These are phyloP conservation scores for Saccharomycopsis synnaedendra DNA, from an alignment of 805 yeast species.

Conservation along the genomic window DNA sequence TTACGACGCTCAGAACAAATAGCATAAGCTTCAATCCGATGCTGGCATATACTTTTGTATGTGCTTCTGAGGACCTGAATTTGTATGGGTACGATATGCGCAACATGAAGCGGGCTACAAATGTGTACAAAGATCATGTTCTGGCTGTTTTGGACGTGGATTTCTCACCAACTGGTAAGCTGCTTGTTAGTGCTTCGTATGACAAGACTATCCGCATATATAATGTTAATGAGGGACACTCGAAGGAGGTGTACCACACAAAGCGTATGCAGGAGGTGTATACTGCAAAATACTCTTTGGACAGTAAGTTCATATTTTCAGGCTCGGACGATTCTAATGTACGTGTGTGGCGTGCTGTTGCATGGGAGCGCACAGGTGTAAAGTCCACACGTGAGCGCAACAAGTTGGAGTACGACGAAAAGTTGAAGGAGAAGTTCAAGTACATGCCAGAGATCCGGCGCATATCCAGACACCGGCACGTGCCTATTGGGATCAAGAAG, in stretches of 20 bases:
- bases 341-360: constrained; percentile 83
- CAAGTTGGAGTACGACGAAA: constrained; percentile 82
- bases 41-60: constrained; percentile 90
- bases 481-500: constrained; percentile 78
- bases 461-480: constrained; percentile 84
- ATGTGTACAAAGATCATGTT: constrained; percentile 90
- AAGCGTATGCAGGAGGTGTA: constrained; percentile 96
- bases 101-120: constrained; percentile 67
- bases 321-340: constrained; percentile 97
- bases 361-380: constrained; percentile 74
- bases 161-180: constrained; percentile 95
- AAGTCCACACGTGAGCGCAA: constrained; percentile 71
- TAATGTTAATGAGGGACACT: constrained; percentile 72
- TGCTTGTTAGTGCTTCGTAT: constrained; percentile 88
- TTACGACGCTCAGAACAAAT: constrained; percentile 73
- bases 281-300: constrained; percentile 77
- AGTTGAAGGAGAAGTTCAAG: constrained; percentile 84
- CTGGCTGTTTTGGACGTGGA: constrained; percentile 93
- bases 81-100: constrained; percentile 95
- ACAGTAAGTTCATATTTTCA: constrained; percentile 71
- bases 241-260: constrained; percentile 91
- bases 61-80: constrained; percentile 91
- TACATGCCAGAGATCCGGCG: constrained; percentile 94
- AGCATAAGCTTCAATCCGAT: constrained; percentile 93
- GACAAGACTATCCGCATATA: constrained; percentile 85